Percentiles rank a stretch among this genome's conserved stretches.
Evolutionary conservation across 2,329 filamentous ascomycete genomes (phyloP).

Genomic region (Pseudocercospora fuligena): DNA sequence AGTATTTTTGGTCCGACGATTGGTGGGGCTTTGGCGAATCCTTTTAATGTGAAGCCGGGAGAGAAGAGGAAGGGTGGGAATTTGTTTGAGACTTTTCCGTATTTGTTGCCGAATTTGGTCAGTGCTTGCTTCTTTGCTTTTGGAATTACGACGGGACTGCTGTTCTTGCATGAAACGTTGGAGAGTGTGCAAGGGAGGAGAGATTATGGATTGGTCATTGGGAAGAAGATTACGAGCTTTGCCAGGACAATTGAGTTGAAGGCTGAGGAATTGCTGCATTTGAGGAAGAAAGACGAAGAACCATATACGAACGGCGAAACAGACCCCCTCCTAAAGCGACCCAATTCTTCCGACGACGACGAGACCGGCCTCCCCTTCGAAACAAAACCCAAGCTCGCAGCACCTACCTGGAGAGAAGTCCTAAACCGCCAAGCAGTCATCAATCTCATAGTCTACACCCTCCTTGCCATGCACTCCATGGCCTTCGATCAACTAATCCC

Average conservation of each 20-base stretch:
- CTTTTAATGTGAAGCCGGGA: constrained; percentile 72
- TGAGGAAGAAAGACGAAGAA: constrained; percentile 12
- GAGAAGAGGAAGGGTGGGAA: constrained; percentile 50
- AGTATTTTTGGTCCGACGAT: constrained; percentile 86
- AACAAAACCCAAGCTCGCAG: constrained; percentile 31
- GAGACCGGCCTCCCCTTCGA: constrained; percentile 25
- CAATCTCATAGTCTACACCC: constrained; percentile 76
- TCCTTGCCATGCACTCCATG: constrained; percentile 56
- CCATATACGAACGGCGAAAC: constrained; percentile 25
- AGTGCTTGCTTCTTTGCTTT: constrained; percentile 76
- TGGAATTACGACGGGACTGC: constrained; percentile 71
- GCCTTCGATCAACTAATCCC: constrained; percentile 59
- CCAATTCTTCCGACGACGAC: constrained; percentile 25
- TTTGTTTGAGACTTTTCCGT: constrained; percentile 79
- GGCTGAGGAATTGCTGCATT: constrained; percentile 24
- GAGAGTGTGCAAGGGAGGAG: constrained; percentile 68
- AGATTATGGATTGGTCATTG: constrained; percentile 78
- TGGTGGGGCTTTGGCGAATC: constrained; percentile 84
- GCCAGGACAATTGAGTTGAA: constrained; percentile 23
- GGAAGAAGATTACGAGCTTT: constrained; percentile 62
- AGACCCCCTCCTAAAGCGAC: constrained; percentile 35
- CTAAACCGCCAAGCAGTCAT: constrained; percentile 75
- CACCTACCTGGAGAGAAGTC: constrained; percentile 63
- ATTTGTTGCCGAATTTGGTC: constrained; percentile 81
- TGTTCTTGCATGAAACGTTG: constrained; percentile 88